Conservation (phyloP, 2,329 filamentous ascomycete species). For the Endoconidiophora laricicola region DNA sequence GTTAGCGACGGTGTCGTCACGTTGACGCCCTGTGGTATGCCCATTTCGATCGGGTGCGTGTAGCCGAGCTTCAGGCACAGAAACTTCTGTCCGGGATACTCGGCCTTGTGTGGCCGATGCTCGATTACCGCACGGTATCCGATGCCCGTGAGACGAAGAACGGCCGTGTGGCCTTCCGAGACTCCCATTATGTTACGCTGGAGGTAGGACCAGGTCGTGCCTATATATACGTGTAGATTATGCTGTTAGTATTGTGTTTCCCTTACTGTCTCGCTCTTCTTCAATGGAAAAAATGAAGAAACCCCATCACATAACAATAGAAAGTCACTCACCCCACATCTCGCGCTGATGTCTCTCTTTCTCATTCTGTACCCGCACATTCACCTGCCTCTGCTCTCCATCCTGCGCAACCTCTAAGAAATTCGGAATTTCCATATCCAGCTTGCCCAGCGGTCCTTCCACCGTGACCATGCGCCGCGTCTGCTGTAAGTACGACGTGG, state of each 20-base stretch:
- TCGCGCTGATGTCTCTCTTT: conserved; percentile 60
- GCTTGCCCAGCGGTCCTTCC: conserved; percentile 63
- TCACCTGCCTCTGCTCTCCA: conserved; percentile 41
- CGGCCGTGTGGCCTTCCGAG: conserved; percentile 87
- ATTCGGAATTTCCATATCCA: conserved; percentile 61
- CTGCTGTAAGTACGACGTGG: conserved; percentile 43
- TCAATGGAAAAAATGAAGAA: neutral
- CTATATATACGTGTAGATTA: conserved; percentile 19
- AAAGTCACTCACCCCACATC: conserved; percentile 68
- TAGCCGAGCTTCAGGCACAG: conserved; percentile 91
- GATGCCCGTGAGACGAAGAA: conserved; percentile 83
- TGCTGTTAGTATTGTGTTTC: neutral
- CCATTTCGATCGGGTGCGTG: conserved; percentile 86
- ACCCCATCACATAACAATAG: neutral
- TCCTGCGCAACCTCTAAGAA: conserved; percentile 63
- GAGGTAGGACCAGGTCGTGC: conserved; percentile 77
- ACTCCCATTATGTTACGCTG: conserved; percentile 86
- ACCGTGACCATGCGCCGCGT: conserved; percentile 55
- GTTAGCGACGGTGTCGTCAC: conserved; percentile 84
- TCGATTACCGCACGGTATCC: conserved; percentile 86
- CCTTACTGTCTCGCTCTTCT: neutral
- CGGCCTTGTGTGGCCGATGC: conserved; percentile 52
- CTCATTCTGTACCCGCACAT: conserved; percentile 52
- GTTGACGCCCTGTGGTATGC: conserved; percentile 64
- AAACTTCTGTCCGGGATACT: conserved; percentile 72